phyloP scores from a whole-genome alignment of 139 green algal genomes.

The Coccomyxa sp. region DNA sequence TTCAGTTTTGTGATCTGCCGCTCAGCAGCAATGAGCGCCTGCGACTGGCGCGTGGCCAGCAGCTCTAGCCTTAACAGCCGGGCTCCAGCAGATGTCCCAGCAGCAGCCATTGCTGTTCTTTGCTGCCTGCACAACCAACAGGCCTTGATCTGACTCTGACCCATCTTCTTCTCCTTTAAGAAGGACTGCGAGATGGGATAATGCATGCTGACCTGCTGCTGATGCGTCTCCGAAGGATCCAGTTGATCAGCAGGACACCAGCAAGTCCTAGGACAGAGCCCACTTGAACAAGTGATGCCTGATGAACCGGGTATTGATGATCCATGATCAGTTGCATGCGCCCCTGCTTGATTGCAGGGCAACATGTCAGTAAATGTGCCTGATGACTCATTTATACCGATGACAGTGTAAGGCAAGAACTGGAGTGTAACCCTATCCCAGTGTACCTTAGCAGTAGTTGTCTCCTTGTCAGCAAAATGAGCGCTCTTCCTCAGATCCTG shows the following conservation, averaged over 20 bases:
- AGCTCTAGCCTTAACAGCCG: conserved; percentile 24
- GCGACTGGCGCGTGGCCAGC: conserved; percentile 18
- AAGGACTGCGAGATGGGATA: background rate
- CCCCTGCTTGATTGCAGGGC: too few relatives aligned
- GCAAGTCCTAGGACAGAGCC: background rate
- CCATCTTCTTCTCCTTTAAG: background rate
- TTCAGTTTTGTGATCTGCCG: conserved; percentile 39
- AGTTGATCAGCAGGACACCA: background rate
- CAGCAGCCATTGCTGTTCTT: background rate
- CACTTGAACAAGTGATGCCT: background rate
- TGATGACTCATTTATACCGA: too few relatives aligned
- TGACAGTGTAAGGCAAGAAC: too few relatives aligned
- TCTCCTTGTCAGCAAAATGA: too few relatives aligned
- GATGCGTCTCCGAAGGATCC: background rate
- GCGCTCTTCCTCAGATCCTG: too few relatives aligned
- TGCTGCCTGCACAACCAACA: conserved; percentile 3
- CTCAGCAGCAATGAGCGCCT: conserved; percentile 1
- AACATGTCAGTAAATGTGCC: too few relatives aligned
- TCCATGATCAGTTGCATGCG: too few relatives aligned
- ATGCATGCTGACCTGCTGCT: background rate
- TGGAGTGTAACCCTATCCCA: too few relatives aligned
- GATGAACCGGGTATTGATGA: too few relatives aligned
- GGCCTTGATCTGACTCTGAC: conserved; percentile 1
- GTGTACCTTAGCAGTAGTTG: too few relatives aligned
- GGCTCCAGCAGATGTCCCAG: conserved; percentile 4